A percentile compares a stretch with the other conserved stretches of the same genome.
Conservation (phyloP, 2,329 filamentous ascomycete species). For the Botrytis squamosa region DNA sequence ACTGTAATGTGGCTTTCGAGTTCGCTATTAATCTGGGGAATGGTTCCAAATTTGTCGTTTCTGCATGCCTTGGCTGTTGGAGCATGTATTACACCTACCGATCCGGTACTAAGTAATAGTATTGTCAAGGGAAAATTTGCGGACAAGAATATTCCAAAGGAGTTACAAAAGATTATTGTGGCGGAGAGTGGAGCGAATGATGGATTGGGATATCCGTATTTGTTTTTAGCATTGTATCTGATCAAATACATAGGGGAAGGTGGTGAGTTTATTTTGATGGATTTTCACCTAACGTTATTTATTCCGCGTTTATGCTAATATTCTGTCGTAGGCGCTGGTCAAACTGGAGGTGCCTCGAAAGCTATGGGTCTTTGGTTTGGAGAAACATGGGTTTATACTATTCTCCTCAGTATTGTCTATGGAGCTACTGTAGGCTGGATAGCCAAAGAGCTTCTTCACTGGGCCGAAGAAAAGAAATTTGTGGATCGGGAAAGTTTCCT, state of each 20-base stretch:
- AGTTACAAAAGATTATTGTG: slow-evolving; percentile 76
- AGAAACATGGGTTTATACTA: slow-evolving; percentile 81
- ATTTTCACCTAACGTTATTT: not conserved
- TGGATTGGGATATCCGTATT: slow-evolving; percentile 79
- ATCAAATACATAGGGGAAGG: slow-evolving; percentile 65
- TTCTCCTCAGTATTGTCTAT: slow-evolving; percentile 74
- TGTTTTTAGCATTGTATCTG: slow-evolving; percentile 81
- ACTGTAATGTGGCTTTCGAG: slow-evolving; percentile 80
- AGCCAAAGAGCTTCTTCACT: slow-evolving; percentile 78
- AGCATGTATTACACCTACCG: slow-evolving; percentile 88
- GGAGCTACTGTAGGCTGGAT: slow-evolving; percentile 77
- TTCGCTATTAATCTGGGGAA: slow-evolving; percentile 73
- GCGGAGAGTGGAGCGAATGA: slow-evolving; percentile 86
- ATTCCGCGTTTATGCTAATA: not conserved
- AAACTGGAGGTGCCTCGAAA: slow-evolving; percentile 56
- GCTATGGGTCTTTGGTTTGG: slow-evolving; percentile 82
- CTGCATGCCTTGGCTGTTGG: slow-evolving; percentile 78
- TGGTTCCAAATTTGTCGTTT: slow-evolving; percentile 70
- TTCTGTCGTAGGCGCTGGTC: slow-evolving; percentile 38
- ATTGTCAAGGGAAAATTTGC: slow-evolving; percentile 95
- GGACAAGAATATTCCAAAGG: slow-evolving; percentile 81
- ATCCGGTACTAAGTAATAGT: slow-evolving; percentile 82
- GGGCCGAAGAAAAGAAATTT: slow-evolving; percentile 76
- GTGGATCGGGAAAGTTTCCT: slow-evolving; percentile 44
- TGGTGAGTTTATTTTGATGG: slow-evolving; percentile 47